Evolutionary conservation across 495 filamentous ascomycete species (phyloP), one percentile per base, ranked within the genome.

Genomic region (Penicillium dipodomyicola): DNA sequence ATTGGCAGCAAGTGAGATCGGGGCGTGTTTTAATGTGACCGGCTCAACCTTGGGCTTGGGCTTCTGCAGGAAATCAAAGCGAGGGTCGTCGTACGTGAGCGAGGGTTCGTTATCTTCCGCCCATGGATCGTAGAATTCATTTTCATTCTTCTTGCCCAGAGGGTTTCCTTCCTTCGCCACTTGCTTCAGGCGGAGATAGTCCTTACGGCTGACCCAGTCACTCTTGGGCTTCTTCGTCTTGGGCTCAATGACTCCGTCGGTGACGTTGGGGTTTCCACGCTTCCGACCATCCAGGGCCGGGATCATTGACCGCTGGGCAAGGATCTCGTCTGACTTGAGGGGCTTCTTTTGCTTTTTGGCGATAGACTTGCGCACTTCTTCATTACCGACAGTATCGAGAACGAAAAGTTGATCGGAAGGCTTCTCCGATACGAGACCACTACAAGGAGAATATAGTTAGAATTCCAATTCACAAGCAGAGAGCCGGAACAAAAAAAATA

Each of bases 271-370:
- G 40, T 79, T 83, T 14, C 81, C 62, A 29, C 94, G 84, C 72
- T 97, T 98, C 58, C 85, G 82, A 32, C 81, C 78, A 22, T 87
- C 80, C 2, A 97, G 82, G 5, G 86, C 85, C 0, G 90, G 87
- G 22, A 97, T 80, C 5, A 84, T 88, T 37, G 91, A 95, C 40
- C 94, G 84, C 59, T 84, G 80, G 4, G 90, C 87, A 50, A 98
- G 83, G 56, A 98, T 97, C 68, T 97, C 88, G 60, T 97, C 92
- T 50, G 85, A 81, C 72, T 90, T 96, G 52, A 97, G 81, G 12
- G 81, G 77, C 71, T 94, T 96, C 71, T 94, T 96, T 67, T 85
- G 78, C 41, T 71, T 69, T 66, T 89, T 88, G 41, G 82, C 72
- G 62, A 83, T 79, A 53, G 79, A 72, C 67, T 86, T 85, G 32